Evolutionary conservation across 768 basidiomycete species (phyloP).

Genomic region (Tylopilus sp.): DNA sequence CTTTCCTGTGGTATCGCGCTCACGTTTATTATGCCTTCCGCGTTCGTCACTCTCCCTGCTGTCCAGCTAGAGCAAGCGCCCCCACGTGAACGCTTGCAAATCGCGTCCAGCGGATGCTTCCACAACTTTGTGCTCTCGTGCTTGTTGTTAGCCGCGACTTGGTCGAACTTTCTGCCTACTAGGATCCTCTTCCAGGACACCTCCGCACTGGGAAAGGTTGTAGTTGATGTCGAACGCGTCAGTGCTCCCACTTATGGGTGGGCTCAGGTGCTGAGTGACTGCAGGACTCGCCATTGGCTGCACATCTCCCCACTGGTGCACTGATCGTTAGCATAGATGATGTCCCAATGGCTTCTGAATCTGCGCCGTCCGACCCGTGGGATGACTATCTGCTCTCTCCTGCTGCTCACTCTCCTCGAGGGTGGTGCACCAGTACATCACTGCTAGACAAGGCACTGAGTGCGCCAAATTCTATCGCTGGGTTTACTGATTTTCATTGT

Average conservation of each 20-base stretch:
- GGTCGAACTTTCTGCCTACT: slow-evolving; percentile 27
- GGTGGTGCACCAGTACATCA: slow-evolving; percentile 60
- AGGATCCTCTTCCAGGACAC: slow-evolving; percentile 50
- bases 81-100: slow-evolving; percentile 48
- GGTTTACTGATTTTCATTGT: not conserved
- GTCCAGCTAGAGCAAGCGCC: slow-evolving; percentile 34
- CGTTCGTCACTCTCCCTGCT: slow-evolving; percentile 64
- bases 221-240: slow-evolving; percentile 53
- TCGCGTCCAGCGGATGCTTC: slow-evolving; percentile 72
- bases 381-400: slow-evolving; percentile 37
- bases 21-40: slow-evolving; percentile 63
- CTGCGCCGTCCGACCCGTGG: slow-evolving; percentile 41
- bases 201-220: slow-evolving; percentile 47
- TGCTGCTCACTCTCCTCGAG: slow-evolving; percentile 26
- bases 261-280: slow-evolving; percentile 4
- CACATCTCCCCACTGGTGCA: slow-evolving; percentile 52
- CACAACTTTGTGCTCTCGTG: slow-evolving; percentile 69
- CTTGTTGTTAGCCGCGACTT: slow-evolving; percentile 39
- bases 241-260: slow-evolving; percentile 21
- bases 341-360: slow-evolving; percentile 39
- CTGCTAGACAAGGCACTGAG: slow-evolving; percentile 27
- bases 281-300: slow-evolving; percentile 61
- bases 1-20: slow-evolving; percentile 59
- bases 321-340: slow-evolving; percentile 70
- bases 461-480: not conserved